A percentile compares a stretch with the other conserved stretches of the same genome.
Conservation (phyloP, 2,329 filamentous ascomycete species). For the Rhinocladiella mackenziei region DNA sequence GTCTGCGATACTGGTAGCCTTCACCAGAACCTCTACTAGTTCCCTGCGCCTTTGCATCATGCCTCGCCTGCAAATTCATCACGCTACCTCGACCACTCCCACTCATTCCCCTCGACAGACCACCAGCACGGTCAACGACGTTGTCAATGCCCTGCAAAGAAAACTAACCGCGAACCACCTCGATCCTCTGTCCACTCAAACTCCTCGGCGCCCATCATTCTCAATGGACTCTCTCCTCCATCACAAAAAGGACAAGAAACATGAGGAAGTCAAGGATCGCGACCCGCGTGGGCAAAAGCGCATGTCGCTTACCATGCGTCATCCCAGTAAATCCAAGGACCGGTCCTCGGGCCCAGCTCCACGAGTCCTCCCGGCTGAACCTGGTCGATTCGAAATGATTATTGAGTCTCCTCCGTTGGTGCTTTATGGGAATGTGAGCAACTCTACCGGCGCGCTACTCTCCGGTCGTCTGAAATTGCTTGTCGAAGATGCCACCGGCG, state of each 20-base stretch:
- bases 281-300: constrained; percentile 41
- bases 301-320: constrained; percentile 32
- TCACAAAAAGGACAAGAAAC: constrained; percentile 28
- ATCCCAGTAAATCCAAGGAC: constrained; percentile 26
- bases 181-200: constrained; percentile 6
- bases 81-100: constrained; percentile 22
- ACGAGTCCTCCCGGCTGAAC: constrained; percentile 33
- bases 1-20: not conserved
- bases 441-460: constrained; percentile 78
- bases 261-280: constrained; percentile 35
- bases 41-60: no score
- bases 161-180: constrained; percentile 25
- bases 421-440: constrained; percentile 69
- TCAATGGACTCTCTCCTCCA: constrained; percentile 44
- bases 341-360: constrained; percentile 20
- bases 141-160: constrained; percentile 25
- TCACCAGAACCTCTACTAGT: not conserved
- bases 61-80: constrained; percentile 18
- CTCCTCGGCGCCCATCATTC: constrained; percentile 38
- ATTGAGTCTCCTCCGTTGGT: constrained; percentile 86
- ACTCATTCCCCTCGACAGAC: constrained; percentile 18
- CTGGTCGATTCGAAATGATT: constrained; percentile 54
- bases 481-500: constrained; percentile 59
- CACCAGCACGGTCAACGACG: constrained; percentile 26
- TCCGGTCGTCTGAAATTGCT: constrained; percentile 76